Evolutionary conservation across 371 early-diverging fungal species (phyloP).

Genomic region (Saksenaea vasiformis): DNA sequence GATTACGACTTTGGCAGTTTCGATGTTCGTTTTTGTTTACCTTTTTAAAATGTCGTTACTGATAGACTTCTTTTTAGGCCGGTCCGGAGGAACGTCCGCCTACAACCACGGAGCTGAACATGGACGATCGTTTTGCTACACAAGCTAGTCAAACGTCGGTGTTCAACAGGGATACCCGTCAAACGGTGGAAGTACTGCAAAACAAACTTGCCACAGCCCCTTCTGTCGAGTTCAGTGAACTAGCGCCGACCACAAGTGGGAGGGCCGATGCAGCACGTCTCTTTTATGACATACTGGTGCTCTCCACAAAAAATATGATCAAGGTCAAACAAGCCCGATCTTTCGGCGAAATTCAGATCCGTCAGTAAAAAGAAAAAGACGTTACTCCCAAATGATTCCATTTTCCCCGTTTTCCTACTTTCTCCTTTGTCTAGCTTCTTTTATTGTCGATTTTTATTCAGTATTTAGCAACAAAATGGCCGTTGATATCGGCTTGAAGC

Average conservation of each 20-base stretch:
- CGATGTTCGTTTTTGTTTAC: slow-evolving; percentile 14
- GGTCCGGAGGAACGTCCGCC: background rate
- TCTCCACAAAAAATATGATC: slow-evolving; percentile 85
- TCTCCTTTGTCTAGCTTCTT: background rate
- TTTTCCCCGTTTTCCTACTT: background rate
- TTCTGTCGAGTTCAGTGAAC: slow-evolving; percentile 26
- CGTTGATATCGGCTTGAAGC: slow-evolving; percentile 20
- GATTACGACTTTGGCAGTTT: slow-evolving; percentile 29
- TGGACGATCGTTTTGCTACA: slow-evolving; percentile 12
- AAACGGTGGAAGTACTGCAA: slow-evolving; percentile 31
- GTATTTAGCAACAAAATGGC: background rate
- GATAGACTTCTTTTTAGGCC: background rate
- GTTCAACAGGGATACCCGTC: slow-evolving; percentile 25
- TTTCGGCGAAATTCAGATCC: slow-evolving; percentile 83
- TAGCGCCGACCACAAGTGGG: slow-evolving; percentile 37
- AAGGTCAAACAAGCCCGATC: slow-evolving; percentile 79
- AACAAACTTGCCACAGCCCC: slow-evolving; percentile 10
- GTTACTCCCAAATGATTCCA: background rate
- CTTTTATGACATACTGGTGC: slow-evolving; percentile 91
- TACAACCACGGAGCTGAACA: background rate
- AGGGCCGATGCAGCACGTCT: slow-evolving; percentile 76
- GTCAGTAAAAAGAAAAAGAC: slow-evolving; percentile 12
- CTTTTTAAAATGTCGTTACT: background rate
- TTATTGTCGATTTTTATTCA: background rate
- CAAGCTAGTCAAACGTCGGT: slow-evolving; percentile 21